Base-by-base conservation (phyloP, 108 stramenopile species). In the Mediolabrus comicus region DNA sequence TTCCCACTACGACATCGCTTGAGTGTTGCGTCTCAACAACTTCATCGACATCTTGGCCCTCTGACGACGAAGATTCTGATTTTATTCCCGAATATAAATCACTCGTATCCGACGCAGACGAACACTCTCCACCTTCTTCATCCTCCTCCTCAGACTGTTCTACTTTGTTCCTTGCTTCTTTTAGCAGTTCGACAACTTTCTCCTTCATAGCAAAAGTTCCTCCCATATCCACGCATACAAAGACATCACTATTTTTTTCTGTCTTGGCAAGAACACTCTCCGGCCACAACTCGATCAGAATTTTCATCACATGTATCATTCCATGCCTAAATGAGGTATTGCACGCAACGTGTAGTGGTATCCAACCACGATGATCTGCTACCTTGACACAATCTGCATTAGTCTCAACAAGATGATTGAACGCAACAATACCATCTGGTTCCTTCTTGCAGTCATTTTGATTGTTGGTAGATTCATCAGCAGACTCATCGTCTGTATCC, bases 281-380 rank as follows among this genome's bases (percentile, higher is more conserved):
- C 3, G 75, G 75, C 75, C 75, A 76, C 31, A 29, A 25, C 41
- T 56, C 49, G 19, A 76, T 51, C 41, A 76, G 34, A 12, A 64
- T 19, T 52, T 49, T 64, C 4, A 76, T 53, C n/a, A 65, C 68
- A 0, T 54, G 60, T 6, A 54, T 57, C 75, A 76, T 69, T 14
- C 75, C 75, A n/a, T 65, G 64, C 4, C 63, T 62, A 16, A 62
- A 62, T 14, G 75, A 76, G 38, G 38, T 69, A 62, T 68, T 69
- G 62, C 75, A 69, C 26, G 75, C 75, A 5, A 76, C 75, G 29
- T 76, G 75, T 3, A 76, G 63, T 25, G 75, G 75, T n/a, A 76
- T 55, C 75, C 75, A 76, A 11, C 67, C 66, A 29, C 75, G 59
- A 53, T 76, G 75, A 62, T 76, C 75, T 12, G 68, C 62, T 13